Base-by-base conservation (phyloP, 2,329 filamentous ascomycete genomes). In the Decorospora gaudefroyi region DNA sequence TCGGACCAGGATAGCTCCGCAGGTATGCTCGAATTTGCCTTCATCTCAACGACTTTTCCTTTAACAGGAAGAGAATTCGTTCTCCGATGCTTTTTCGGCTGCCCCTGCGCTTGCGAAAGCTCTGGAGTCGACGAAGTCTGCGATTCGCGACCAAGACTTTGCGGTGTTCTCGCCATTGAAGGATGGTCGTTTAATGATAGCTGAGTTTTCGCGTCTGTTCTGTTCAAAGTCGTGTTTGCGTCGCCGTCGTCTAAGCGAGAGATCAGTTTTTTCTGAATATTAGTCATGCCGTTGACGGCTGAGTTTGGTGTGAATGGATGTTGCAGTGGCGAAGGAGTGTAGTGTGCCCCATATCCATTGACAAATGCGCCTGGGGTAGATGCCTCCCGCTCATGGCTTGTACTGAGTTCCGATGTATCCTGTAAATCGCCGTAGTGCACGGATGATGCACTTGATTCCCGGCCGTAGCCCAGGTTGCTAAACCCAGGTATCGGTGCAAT, bases 11-110 rank as follows among this genome's bases (percentile, higher is more conserved):
- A 77, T 31, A 97, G 70, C 50, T 87, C 81, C 42, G 81, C 75
- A 11, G 92, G 91, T 61, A 99, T 91, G 11, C 92, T 95, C 6
- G 89, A 88, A 60, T 84, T 90, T 9, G 90, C 86, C 35, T 44
- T 61, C 42, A 64, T 51, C 37, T 68, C 67, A 16, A 26, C 15
- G 9, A 41, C 13, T 35, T 63, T 68, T 31, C 50, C 48, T 42
- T 65, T 67, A 3, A 25, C 17, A 25, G 57, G 42, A 35, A 48
- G 56, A 3, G 52, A 46, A 16, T 52, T 55, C 40, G 53, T 53
- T 22, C 54, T 50, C 12, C 54, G 59, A 36, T 59, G 55, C 27
- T 57, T 45, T 13, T 40, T 50, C 12, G 47, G 37, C 13, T 41
- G 41, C 12, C 60, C 58, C 31, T 58, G 54, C 12, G 59, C 59